Conservation (phyloP, 306 rosid genomes). For the Cicer bijugum region DNA sequence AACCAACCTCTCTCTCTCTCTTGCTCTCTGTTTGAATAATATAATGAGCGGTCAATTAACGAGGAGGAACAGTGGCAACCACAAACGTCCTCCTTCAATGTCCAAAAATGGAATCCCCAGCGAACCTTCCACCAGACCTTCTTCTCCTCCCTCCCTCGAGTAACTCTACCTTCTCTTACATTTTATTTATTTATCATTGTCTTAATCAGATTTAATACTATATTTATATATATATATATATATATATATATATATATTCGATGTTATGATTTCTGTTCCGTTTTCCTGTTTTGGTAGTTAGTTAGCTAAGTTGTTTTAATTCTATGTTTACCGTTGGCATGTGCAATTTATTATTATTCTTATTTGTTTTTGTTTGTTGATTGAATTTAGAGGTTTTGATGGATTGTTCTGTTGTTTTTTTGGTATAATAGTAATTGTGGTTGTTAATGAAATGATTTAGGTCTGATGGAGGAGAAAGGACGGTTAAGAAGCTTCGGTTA, state of each 20-base stretch:
- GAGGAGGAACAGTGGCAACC: constrained; percentile 56
- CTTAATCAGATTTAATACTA: background rate
- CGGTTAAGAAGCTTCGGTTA: constrained; percentile 86
- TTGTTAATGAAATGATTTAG: constrained; percentile 46
- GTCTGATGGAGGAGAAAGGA: constrained; percentile 74
- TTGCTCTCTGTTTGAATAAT: background rate
- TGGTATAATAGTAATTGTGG: constrained; percentile 13
- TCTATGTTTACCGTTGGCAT: constrained; percentile 9
- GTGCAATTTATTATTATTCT: background rate
- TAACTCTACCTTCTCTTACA: constrained; percentile 31
- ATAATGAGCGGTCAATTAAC: constrained; percentile 67
- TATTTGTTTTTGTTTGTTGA: too few relatives aligned
- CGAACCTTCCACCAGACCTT: constrained; percentile 60
- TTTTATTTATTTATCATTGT: background rate
- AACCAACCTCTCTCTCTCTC: constrained; percentile 2
- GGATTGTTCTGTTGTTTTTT: constrained; percentile 1
- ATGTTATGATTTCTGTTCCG: constrained; percentile 7
- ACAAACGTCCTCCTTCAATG: constrained; percentile 62
- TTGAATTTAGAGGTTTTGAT: background rate
- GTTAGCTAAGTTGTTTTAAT: background rate
- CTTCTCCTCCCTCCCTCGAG: constrained; percentile 72
- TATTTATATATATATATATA: background rate
- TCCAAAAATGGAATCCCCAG: constrained; percentile 56
- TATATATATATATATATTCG: background rate
- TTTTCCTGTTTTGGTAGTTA: background rate